Base-by-base conservation (phyloP, 129 eudicot species). In the Glebionis coronaria region DNA sequence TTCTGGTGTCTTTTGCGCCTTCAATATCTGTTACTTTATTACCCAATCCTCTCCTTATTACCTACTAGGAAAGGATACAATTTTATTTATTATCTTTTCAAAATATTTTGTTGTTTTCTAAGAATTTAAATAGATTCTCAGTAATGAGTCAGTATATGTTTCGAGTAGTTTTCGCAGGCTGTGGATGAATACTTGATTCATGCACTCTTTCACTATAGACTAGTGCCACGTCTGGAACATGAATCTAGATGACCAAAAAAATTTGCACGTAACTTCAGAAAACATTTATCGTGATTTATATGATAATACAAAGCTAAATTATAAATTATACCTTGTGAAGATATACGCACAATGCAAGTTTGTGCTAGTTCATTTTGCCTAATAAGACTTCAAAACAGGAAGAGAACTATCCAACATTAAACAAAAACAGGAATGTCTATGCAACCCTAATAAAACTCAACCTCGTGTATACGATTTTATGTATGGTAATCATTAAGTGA, bases 321-420 rank as follows among this genome's bases (percentile, higher is more conserved):
- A 28, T 28, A 47, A 44, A 54, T 13, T 13, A 58, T 84, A 93
- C 99, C 99, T 89, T 93, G 51, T 93, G 97, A 52, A 93, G 87
- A 63, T 93, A 93, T 38, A 93, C 83, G 55, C 97, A 93, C 44
- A 93, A 79, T 15, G 99, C 97, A 84, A 93, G 97, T 77, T 93
- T 97, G 56, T 93, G 99, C 65, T 93, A 95, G 74, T 86, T 86
- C 97, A 93, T 85, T 81, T 93, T 93, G 52, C 99, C 99, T 86
- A 89, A 79, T 56, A 93, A 60, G 59, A 86, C 77, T 56, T 97
- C 97, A n/a, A n/a, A n/a, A n/a, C n/a, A n/a, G n/a, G n/a, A n/a
- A n/a, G n/a, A 38, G 54, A 56, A 16, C 23, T 44, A 69, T 69
- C 45, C 42, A 56, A 45, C 56, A 69, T 15, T 23, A 27, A 5